These are phyloP conservation scores for Pelargonium nanum DNA, from an alignment of 345 rosid species.

Conservation along the genomic window DNA sequence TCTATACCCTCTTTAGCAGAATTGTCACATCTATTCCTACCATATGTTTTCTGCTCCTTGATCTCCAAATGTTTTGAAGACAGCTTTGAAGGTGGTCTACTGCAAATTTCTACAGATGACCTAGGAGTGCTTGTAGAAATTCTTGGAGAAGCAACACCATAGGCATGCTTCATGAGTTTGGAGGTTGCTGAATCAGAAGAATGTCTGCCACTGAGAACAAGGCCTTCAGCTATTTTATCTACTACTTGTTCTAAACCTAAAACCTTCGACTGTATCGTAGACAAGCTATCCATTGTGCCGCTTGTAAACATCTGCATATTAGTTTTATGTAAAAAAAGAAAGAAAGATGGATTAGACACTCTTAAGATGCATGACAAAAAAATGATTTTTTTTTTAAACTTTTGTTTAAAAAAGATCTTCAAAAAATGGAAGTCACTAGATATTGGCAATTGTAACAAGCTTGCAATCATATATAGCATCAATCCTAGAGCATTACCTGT, in stretches of 20 bases:
- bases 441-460: no score
- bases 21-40: slow-evolving; percentile 38
- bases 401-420: no score
- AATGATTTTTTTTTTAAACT: no score
- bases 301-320: slow-evolving; percentile 53
- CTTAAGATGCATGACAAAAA: no score
- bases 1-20: slow-evolving; percentile 34
- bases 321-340: neutral
- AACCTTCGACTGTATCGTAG: slow-evolving; percentile 63
- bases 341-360: neutral
- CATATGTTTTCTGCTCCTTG: slow-evolving; percentile 40
- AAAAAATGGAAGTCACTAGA: no score
- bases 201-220: slow-evolving; percentile 26
- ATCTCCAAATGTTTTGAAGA: slow-evolving; percentile 36
- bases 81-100: slow-evolving; percentile 35
- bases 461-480: neutral
- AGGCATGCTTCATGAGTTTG: slow-evolving; percentile 38
- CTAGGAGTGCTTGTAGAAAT: slow-evolving; percentile 64
- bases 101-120: slow-evolving; percentile 43
- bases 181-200: slow-evolving; percentile 30
- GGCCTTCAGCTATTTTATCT: slow-evolving; percentile 37
- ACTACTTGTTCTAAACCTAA: slow-evolving; percentile 61
- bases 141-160: slow-evolving; percentile 45
- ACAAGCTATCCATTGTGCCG: slow-evolving; percentile 53
- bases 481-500: slow-evolving; percentile 41